Evolutionary conservation across 2,329 filamentous ascomycete species (phyloP).

Genomic region (Alternaria infectoria): DNA sequence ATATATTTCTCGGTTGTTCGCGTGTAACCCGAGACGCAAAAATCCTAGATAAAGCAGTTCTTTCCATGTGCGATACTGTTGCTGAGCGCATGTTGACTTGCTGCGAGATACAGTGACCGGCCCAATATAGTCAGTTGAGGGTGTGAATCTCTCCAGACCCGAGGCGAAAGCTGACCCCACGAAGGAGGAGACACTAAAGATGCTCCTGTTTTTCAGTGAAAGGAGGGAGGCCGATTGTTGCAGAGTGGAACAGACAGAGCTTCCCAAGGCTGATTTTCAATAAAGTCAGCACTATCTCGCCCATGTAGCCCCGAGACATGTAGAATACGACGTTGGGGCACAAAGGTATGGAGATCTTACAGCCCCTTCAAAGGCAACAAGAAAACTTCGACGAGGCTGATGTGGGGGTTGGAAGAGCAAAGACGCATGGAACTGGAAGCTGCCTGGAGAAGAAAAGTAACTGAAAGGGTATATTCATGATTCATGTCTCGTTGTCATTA

Average conservation of each 20-base stretch:
- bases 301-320: background rate
- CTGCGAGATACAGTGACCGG: background rate
- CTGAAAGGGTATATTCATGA: conserved; percentile 19
- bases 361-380: background rate
- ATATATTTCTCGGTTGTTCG: background rate
- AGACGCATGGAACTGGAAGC: background rate
- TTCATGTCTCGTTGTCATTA: conserved; percentile 26
- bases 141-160: background rate
- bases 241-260: background rate
- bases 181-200: background rate
- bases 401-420: background rate
- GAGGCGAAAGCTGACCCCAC: background rate
- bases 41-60: background rate
- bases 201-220: background rate
- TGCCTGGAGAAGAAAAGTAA: background rate
- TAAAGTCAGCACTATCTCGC: background rate
- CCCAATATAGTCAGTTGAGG: background rate
- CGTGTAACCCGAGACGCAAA: background rate
- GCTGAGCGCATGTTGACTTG: background rate
- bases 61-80: background rate
- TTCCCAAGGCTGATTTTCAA: background rate
- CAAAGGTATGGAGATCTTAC: background rate
- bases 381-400: background rate
- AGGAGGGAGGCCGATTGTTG: background rate
- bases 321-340: background rate